phyloP scores from a whole-genome alignment of 2,329 filamentous ascomycete species.

The Clarireedia hainanense region DNA sequence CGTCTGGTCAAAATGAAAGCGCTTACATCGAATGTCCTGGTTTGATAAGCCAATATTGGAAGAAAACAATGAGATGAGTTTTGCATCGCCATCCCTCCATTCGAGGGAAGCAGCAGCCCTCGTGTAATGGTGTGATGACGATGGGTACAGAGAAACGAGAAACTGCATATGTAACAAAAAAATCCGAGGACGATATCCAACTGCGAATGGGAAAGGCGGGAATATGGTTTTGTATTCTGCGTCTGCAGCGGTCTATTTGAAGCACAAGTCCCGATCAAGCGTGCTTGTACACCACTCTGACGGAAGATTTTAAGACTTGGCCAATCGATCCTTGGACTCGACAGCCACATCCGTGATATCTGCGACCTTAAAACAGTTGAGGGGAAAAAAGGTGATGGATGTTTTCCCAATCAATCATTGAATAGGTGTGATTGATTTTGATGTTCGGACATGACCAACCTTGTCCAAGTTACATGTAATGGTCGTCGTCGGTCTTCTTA shows the following conservation, averaged over 20 bases:
- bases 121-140: not conserved
- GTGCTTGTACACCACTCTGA: not conserved
- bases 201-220: too few relatives aligned
- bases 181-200: not conserved
- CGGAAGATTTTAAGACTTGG: not conserved
- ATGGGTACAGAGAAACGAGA: not conserved
- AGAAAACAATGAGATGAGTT: not conserved
- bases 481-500: too few relatives aligned
- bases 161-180: not conserved
- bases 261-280: not conserved
- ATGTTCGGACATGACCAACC: too few relatives aligned
- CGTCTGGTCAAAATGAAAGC: not conserved
- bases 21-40: not conserved
- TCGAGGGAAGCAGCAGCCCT: too few relatives aligned
- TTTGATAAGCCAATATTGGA: conserved; percentile 3
- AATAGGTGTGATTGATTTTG: too few relatives aligned
- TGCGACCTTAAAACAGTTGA: not conserved
- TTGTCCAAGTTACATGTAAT: too few relatives aligned
- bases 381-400: not conserved
- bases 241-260: not conserved
- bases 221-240: not conserved
- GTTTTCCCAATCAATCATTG: not conserved
- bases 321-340: not conserved
- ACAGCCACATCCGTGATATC: not conserved
- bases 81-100: too few relatives aligned